Conservation (phyloP, 768 basidiomycete species). For the Sutorius australiensis region DNA sequence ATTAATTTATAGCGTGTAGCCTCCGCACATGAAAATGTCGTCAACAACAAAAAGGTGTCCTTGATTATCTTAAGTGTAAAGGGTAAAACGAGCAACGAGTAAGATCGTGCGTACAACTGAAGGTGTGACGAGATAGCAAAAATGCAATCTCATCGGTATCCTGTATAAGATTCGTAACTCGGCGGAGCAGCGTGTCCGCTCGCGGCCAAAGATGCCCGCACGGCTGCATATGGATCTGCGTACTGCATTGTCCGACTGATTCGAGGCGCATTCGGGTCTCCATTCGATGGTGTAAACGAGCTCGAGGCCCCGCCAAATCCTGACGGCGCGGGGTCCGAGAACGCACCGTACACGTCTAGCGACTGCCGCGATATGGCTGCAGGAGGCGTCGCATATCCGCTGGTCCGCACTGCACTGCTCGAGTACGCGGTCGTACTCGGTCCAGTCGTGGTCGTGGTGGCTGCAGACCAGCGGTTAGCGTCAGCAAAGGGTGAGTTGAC, state of each 20-base stretch:
- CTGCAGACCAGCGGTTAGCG: conserved; percentile 44
- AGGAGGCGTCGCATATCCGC: conserved; percentile 31
- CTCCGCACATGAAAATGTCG: conserved; percentile 1
- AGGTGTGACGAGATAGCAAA: neutral
- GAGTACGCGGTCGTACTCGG: conserved; percentile 24
- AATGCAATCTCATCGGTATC: conserved; percentile 38
- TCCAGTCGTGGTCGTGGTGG: conserved; percentile 25
- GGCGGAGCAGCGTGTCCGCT: conserved; percentile 38
- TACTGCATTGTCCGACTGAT: conserved; percentile 93
- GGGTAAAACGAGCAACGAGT: conserved; percentile 1
- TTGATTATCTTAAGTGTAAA: conserved; percentile 9
- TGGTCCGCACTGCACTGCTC: conserved; percentile 19
- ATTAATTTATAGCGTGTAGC: conserved; percentile 4
- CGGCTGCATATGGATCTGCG: conserved; percentile 83
- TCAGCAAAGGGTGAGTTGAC: conserved; percentile 49
- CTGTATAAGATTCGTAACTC: conserved; percentile 52
- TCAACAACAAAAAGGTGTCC: conserved; percentile 10
- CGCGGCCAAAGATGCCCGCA: conserved; percentile 54
- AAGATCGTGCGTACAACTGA: conserved; percentile 13
- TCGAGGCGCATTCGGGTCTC: conserved; percentile 38
- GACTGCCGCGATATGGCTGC: conserved; percentile 52
- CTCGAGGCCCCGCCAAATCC: conserved; percentile 54
- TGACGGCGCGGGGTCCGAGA: conserved; percentile 80
- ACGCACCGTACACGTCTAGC: conserved; percentile 88
- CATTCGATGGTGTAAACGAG: conserved; percentile 31